A percentile compares a stretch with the other conserved stretches of the same genome.
Evolutionary conservation across 1,284 basidiomycete species (phyloP).

Genomic region (Trichosporon coremiiforme): DNA sequence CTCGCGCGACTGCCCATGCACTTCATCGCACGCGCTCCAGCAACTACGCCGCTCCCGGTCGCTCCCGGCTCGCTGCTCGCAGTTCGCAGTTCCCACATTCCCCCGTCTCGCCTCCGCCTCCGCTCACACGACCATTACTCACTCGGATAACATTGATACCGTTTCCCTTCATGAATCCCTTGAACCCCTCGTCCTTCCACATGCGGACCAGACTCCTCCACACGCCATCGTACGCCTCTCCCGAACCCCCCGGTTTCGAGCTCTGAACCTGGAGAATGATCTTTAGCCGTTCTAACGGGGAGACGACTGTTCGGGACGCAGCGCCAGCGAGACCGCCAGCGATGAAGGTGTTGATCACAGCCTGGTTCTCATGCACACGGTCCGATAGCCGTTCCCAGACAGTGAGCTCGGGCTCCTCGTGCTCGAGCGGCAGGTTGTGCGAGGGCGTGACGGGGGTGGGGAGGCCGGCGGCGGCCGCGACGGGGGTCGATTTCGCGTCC

Average conservation of each 20-base stretch:
- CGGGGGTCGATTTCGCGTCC: not conserved
- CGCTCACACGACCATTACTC: conserved; percentile 30
- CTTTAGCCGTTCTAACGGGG: conserved; percentile 86
- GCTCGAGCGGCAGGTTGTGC: conserved; percentile 6
- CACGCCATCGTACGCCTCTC: conserved; percentile 76
- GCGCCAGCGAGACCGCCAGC: conserved; percentile 56
- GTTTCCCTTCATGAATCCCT: conserved; percentile 80
- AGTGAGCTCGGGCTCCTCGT: conserved; percentile 8
- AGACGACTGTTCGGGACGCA: conserved; percentile 84
- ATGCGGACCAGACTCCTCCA: conserved; percentile 77
- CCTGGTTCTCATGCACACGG: conserved; percentile 39
- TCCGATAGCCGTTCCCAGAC: conserved; percentile 18
- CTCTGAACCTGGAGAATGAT: conserved; percentile 91
- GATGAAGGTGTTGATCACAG: conserved; percentile 53
- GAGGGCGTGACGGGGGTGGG: conserved; percentile 6
- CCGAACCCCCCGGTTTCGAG: conserved; percentile 44
- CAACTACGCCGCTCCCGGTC: too few relatives aligned
- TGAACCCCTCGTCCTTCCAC: conserved; percentile 90
- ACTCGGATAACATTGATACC: conserved; percentile 86
- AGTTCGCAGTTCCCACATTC: not conserved
- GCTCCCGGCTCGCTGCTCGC: too few relatives aligned
- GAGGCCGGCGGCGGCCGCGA: not conserved
- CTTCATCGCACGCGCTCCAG: too few relatives aligned
- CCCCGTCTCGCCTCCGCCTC: too few relatives aligned
- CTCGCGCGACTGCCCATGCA: too few relatives aligned